phyloP scores from a whole-genome alignment of 2,329 filamentous ascomycete species.

The Graphilbum sp. region DNA sequence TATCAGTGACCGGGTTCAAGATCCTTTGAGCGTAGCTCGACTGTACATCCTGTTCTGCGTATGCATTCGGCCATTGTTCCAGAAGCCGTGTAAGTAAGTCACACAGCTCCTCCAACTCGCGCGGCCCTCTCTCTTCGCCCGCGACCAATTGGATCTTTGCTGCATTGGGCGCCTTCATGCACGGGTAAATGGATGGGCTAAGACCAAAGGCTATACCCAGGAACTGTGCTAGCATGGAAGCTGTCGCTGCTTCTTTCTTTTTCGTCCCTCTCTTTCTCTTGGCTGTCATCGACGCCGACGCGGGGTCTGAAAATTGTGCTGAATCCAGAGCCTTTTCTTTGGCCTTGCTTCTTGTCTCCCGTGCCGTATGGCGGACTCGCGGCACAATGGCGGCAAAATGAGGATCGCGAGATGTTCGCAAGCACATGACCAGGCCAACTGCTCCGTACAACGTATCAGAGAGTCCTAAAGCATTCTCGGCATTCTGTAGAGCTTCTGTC shows the following conservation, averaged over 20 bases:
- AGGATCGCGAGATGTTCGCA: not conserved
- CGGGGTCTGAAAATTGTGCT: too few species aligned
- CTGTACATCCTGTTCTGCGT: not conserved
- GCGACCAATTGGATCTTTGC: not conserved
- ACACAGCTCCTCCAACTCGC: not conserved
- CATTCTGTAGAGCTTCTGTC: constrained; percentile 1
- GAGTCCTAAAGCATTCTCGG: not conserved
- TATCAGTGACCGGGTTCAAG: not conserved
- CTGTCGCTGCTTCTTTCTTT: not conserved
- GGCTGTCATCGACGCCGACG: too few species aligned
- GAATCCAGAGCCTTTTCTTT: not conserved
- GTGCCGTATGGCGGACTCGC: not conserved
- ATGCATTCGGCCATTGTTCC: not conserved
- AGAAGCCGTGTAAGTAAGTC: not conserved
- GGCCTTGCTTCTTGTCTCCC: not conserved
- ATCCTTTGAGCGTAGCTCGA: not conserved
- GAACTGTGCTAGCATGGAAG: not conserved
- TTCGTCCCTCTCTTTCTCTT: not conserved
- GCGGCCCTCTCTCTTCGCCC: not conserved
- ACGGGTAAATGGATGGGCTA: not conserved
- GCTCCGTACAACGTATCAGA: not conserved
- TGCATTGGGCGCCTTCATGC: not conserved
- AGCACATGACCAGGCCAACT: constrained; percentile 1
- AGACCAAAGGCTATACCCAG: not conserved
- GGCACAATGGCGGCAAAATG: not conserved